Evolutionary conservation across 2,329 filamentous ascomycete genomes (phyloP).

Genomic region (Cercospora nicotianae): DNA sequence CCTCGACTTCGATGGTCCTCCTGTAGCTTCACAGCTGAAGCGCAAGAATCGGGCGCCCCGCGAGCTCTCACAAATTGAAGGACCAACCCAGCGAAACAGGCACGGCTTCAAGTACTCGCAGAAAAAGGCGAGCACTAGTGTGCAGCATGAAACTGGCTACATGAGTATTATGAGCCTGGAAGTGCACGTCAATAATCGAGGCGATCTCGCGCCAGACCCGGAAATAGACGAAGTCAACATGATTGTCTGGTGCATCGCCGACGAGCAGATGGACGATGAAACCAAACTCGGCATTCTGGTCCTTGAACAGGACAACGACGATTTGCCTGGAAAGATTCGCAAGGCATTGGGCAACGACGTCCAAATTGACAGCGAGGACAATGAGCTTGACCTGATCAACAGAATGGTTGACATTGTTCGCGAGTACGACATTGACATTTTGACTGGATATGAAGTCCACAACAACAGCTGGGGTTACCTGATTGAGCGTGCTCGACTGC

Average conservation of each 20-base stretch:
- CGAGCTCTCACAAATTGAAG: slow-evolving; percentile 81
- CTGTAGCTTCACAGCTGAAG: slow-evolving; percentile 33
- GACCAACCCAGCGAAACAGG: slow-evolving; percentile 77
- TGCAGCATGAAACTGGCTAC: slow-evolving; percentile 82
- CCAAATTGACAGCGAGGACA: slow-evolving; percentile 70
- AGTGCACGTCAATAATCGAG: slow-evolving; percentile 84
- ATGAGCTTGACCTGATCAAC: slow-evolving; percentile 81
- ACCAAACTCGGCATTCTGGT: slow-evolving; percentile 71
- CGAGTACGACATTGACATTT: slow-evolving; percentile 80
- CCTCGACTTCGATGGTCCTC: slow-evolving; percentile 36
- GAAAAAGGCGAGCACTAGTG: slow-evolving; percentile 69
- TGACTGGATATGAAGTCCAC: slow-evolving; percentile 94
- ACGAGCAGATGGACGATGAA: slow-evolving; percentile 67
- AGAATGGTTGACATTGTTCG: slow-evolving; percentile 86
- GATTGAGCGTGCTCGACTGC: slow-evolving; percentile 80
- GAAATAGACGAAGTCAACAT: slow-evolving; percentile 85
- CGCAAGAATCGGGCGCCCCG: slow-evolving; percentile 38
- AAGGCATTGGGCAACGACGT: slow-evolving; percentile 56
- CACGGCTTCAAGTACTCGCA: slow-evolving; percentile 86
- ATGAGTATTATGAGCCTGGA: slow-evolving; percentile 98
- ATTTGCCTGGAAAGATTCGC: slow-evolving; percentile 60
- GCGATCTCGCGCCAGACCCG: slow-evolving; percentile 78
- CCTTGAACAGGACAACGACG: slow-evolving; percentile 54
- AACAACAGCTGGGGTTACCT: slow-evolving; percentile 93
- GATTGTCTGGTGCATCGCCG: slow-evolving; percentile 78